Evolutionary conservation across 108 stramenopile genomes (phyloP), one percentile per base, ranked within the genome.

Genomic region (Bacterosira constricta): DNA sequence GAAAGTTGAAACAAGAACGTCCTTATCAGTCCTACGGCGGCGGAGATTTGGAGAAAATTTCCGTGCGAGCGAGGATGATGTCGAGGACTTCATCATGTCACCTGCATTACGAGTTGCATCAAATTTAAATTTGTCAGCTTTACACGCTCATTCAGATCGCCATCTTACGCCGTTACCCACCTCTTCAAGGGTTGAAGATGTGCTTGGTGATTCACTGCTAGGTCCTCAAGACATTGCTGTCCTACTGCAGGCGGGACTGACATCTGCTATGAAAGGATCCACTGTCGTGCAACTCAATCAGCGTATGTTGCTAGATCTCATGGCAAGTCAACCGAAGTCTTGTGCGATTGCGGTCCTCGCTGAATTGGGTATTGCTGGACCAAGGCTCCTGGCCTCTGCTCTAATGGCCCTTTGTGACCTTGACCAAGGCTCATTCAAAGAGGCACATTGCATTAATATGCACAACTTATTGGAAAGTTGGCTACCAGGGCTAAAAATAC

Each of bases 231-330:
- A 96, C 64, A 90, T 96, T 11, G 92, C 95, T 15, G 93, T 93
- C 26, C 72, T 96, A n/a, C 80, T 96, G 18, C 95, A 96, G 63
- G 90, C 92, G 8, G 95, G 95, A 13, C 67, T 96, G 36, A 90
- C 92, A 3, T 90, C 89, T 15, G 86, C 88, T 8, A 87, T 96
- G 86, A 93, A 93, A 73, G 85, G 87, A 15, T 92, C 90, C 2
- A 91, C 94, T 2, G 95, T 96, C 29, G 95, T 96, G 10, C 95
- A 96, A 68, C 81, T 96, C 2, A 96, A 96, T 58, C 95, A 96
- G 69, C 71, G 95, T 39, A 96, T 96, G 92, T 87, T 96, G 32
- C 63, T 96, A 31, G 92, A 96, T 71, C 69, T 96, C 23, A 89
- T 96, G 68, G 88, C 92, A 15, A 90, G 89, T 65, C 95, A 96